Percentiles rank a stretch among this genome's conserved stretches.
Conservation (phyloP, 257 asterid genomes). For the Eustoma russellianum region DNA sequence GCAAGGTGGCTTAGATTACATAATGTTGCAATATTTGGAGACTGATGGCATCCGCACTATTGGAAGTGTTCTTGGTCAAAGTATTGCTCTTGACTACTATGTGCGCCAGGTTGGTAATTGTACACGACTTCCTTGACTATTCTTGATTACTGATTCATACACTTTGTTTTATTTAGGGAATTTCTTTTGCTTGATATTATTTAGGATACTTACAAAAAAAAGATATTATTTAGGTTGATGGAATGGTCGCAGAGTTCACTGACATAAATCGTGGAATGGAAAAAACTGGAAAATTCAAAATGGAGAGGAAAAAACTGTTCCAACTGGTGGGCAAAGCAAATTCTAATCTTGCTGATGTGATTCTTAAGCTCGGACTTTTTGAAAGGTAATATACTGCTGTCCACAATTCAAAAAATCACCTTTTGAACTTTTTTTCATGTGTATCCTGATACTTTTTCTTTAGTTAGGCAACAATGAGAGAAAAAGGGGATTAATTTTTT, state of each 20-base stretch:
- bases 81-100: constrained; percentile 97
- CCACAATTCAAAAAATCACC: neutral
- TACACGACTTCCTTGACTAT: constrained; percentile 6
- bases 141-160: neutral
- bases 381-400: constrained; percentile 50
- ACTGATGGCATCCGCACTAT: constrained; percentile 87
- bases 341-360: constrained; percentile 94
- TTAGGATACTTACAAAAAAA: too few relatives aligned
- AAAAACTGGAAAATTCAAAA: constrained; percentile 88
- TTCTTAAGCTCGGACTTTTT: constrained; percentile 93
- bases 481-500: too few relatives aligned
- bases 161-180: neutral
- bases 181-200: neutral
- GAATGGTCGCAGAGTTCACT: constrained; percentile 90
- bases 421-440: too few relatives aligned
- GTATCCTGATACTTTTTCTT: too few relatives aligned
- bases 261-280: constrained; percentile 95
- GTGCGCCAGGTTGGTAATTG: constrained; percentile 74
- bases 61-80: constrained; percentile 98
- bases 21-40: constrained; percentile 68
- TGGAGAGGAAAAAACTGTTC: constrained; percentile 91
- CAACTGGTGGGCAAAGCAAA: constrained; percentile 97
- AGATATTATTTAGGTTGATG: constrained; percentile 61
- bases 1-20: constrained; percentile 95
- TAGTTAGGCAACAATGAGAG: too few relatives aligned